Evolutionary conservation across 2,329 filamentous ascomycete species (phyloP).

Genomic region (Lachnellula hyalina): DNA sequence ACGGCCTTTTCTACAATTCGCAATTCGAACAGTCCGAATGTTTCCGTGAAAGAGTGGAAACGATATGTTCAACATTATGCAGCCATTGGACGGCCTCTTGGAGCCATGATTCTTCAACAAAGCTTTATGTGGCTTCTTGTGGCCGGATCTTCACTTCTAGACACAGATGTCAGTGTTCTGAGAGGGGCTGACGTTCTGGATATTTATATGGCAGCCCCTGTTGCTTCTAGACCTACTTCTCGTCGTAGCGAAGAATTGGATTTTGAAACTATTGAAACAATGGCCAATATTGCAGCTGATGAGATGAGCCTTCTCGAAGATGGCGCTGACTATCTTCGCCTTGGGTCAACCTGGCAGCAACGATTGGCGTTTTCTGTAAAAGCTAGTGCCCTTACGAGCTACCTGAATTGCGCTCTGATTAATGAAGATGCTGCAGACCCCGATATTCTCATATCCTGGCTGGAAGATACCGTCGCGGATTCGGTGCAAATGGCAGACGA

Average conservation of each 20-base stretch:
- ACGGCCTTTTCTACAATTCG: constrained; percentile 86
- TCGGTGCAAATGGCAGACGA: constrained; percentile 76
- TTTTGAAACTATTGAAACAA: constrained; percentile 51
- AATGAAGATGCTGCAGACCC: constrained; percentile 77
- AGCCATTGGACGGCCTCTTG: constrained; percentile 70
- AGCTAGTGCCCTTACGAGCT: constrained; percentile 73
- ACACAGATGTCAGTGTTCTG: constrained; percentile 56
- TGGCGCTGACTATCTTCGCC: constrained; percentile 80
- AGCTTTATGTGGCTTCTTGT: constrained; percentile 83
- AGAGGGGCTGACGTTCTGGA: constrained; percentile 65
- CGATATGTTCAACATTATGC: constrained; percentile 79
- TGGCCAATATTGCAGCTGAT: constrained; percentile 70
- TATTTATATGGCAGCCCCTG: constrained; percentile 55
- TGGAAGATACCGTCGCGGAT: constrained; percentile 77
- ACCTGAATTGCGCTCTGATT: constrained; percentile 76
- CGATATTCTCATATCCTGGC: constrained; percentile 75
- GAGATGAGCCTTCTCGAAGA: constrained; percentile 85
- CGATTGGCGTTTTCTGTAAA: constrained; percentile 81
- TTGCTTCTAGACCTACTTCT: constrained; percentile 36
- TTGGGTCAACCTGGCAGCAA: constrained; percentile 84
- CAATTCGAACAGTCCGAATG: constrained; percentile 64
- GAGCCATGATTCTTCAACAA: constrained; percentile 85
- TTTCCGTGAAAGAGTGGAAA: constrained; percentile 77
- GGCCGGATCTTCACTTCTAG: constrained; percentile 68
- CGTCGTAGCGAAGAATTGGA: constrained; percentile 43